These are phyloP conservation scores for Gautieria morchelliformis DNA, from an alignment of 768 basidiomycete species.

Conservation along the genomic window DNA sequence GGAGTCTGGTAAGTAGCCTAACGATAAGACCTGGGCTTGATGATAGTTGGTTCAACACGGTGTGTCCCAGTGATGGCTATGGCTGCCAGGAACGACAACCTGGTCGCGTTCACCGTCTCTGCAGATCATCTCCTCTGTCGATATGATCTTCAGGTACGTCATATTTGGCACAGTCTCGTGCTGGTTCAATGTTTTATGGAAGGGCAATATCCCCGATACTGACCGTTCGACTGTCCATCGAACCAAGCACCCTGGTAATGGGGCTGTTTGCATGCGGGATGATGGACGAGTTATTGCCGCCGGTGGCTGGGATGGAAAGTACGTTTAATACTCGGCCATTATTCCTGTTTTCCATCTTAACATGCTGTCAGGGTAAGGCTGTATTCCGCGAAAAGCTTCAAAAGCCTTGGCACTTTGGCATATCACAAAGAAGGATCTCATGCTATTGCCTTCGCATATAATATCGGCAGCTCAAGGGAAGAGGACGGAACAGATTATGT, in stretches of 20 bases:
- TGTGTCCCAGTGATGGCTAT: constrained; percentile 69
- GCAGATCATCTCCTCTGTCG: constrained; percentile 72
- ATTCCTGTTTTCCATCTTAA: not conserved
- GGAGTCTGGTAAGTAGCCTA: constrained; percentile 50
- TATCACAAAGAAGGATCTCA: constrained; percentile 80
- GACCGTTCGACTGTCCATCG: constrained; percentile 28
- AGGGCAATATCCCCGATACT: constrained; percentile 13
- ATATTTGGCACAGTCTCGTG: not conserved
- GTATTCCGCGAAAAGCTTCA: constrained; percentile 72
- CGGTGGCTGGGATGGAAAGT: constrained; percentile 95
- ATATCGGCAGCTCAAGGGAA: not conserved
- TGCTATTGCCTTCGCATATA: constrained; percentile 55
- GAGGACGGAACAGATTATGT: constrained; percentile 12
- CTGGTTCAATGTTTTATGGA: not conserved
- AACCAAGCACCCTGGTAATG: constrained; percentile 76
- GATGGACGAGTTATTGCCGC: constrained; percentile 77
- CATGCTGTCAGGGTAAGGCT: constrained; percentile 53
- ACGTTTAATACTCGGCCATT: constrained; percentile 19
- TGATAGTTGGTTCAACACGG: not conserved
- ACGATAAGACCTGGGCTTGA: not conserved
- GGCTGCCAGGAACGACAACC: constrained; percentile 49
- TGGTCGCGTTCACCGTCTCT: constrained; percentile 69
- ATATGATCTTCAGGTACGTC: constrained; percentile 46
- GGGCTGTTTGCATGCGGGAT: constrained; percentile 60
- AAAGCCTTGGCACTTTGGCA: constrained; percentile 71